Base-by-base conservation (phyloP, 345 rosid species). In the Eucalyptus guilfoylei region DNA sequence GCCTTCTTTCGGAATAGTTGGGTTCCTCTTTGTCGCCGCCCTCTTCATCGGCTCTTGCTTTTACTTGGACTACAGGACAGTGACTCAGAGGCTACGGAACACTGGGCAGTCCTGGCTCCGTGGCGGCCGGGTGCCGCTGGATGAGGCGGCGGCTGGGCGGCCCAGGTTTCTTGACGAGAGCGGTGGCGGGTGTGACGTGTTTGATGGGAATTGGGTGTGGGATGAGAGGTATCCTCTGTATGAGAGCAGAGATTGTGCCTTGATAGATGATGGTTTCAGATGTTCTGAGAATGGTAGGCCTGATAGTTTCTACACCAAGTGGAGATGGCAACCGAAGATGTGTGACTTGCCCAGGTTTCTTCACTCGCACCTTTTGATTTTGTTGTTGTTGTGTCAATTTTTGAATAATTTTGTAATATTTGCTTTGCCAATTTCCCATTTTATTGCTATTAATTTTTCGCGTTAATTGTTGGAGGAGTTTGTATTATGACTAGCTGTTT, bases 181-280 rank as follows among this genome's bases (percentile, higher is more conserved):
- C 55, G 94, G 95, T 62, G 94, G 90, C 52, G 76, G 90, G 19
- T 96, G 98, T 88, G 94, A 96, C 91, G 87, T 94, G 86, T 96
- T 94, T 89, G 92, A 94, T 92, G 97, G 97, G 52, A 94, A 93
- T 87, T 96, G 97, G 97, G 93, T 94, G 87, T 96, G 96, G 96
- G 96, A 95, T 47, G 94, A 94, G 67, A 80, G 88, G 45, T 94
- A 96, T 89, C 97, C 97, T 14, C 80, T 95, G 80, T 96, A 96
- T 86, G 92, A 92, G 81, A 96, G 96, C 89, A 91, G 89, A 86
- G 92, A 94, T 89, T 96, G 97, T 64, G 90, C 89, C 45, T 94
- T 92, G 88, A 44, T 92, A 2, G 97, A 96, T 91, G 40, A 10
- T 58, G 96, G 96, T 67, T 95, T 96, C 89, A 93, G 96, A 88